These are phyloP conservation scores for Naegleria lovaniensis DNA, from an alignment of 208 protist genomes.

Conservation along the genomic window DNA sequence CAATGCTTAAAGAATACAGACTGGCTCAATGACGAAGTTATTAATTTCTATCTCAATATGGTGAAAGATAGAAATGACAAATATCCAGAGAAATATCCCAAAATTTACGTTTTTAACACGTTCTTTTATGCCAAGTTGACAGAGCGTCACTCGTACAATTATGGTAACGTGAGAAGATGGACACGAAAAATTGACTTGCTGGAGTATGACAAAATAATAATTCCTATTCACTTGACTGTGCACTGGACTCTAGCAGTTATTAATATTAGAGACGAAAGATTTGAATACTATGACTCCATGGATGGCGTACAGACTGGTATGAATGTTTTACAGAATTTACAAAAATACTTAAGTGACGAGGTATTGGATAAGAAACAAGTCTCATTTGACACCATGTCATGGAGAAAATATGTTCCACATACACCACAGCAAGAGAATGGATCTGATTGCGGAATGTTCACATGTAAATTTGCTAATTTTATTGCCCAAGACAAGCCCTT, in stretches of 20 bases:
- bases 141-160: constrained; percentile 33
- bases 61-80: constrained; percentile 30
- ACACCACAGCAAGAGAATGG: constrained; percentile 27
- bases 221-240: constrained; percentile 48
- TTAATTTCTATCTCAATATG: constrained; percentile 50
- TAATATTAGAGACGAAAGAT: constrained; percentile 46
- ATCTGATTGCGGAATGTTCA: constrained; percentile 29
- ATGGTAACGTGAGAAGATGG: constrained; percentile 43
- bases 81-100: background rate
- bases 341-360: constrained; percentile 28
- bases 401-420: background rate
- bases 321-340: background rate
- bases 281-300: constrained; percentile 58
- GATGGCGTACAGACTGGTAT: background rate
- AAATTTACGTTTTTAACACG: constrained; percentile 47
- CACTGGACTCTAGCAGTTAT: constrained; percentile 56
- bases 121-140: constrained; percentile 47
- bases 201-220: constrained; percentile 44
- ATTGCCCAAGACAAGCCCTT: background rate
- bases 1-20: background rate
- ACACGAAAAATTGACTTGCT: constrained; percentile 47
- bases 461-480: constrained; percentile 15
- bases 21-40: constrained; percentile 54
- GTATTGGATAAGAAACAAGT: constrained; percentile 12
- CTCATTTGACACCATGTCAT: background rate